These are phyloP conservation scores for Fusarium solani-melongenae DNA, from an alignment of 2,329 filamentous ascomycete species.

Conservation along the genomic window DNA sequence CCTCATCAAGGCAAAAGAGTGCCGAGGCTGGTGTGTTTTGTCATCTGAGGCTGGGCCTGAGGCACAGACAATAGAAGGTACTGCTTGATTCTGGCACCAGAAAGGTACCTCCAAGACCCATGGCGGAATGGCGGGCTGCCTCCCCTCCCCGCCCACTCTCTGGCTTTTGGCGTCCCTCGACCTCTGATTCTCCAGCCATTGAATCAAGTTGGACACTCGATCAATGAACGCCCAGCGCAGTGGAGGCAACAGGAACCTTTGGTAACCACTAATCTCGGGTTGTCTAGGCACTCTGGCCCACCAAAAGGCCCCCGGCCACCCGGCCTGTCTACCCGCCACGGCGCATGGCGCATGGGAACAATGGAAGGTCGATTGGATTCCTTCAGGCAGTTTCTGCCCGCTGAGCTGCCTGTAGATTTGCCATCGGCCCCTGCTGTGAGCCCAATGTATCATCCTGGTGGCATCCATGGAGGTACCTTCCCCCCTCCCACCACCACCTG, in stretches of 20 bases:
- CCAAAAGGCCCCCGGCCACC: conserved; percentile 22
- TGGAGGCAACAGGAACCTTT: conserved; percentile 25
- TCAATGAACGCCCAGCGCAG: conserved; percentile 3
- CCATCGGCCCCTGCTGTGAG: neutral
- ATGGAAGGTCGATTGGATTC: neutral
- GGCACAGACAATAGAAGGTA: neutral
- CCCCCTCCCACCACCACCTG: conserved; percentile 3
- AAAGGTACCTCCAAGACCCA: conserved; percentile 2
- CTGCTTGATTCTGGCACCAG: neutral
- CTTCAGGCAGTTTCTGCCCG: neutral
- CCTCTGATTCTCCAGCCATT: conserved; percentile 8
- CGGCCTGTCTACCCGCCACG: conserved; percentile 9
- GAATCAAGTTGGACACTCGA: neutral
- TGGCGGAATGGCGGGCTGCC: conserved; percentile 1
- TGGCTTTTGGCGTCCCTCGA: conserved; percentile 11
- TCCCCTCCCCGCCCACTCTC: conserved; percentile 3
- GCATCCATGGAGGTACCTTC: neutral
- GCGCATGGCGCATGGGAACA: neutral
- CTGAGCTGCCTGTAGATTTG: neutral
- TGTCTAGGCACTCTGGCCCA: conserved; percentile 20
- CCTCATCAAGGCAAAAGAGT: conserved; percentile 17
- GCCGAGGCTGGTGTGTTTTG: conserved; percentile 5
- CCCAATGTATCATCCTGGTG: neutral
- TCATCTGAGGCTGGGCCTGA: conserved; percentile 13
- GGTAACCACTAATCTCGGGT: conserved; percentile 29